Conservation (phyloP, 2,329 filamentous ascomycete genomes). For the Lachnum nothofagi region DNA sequence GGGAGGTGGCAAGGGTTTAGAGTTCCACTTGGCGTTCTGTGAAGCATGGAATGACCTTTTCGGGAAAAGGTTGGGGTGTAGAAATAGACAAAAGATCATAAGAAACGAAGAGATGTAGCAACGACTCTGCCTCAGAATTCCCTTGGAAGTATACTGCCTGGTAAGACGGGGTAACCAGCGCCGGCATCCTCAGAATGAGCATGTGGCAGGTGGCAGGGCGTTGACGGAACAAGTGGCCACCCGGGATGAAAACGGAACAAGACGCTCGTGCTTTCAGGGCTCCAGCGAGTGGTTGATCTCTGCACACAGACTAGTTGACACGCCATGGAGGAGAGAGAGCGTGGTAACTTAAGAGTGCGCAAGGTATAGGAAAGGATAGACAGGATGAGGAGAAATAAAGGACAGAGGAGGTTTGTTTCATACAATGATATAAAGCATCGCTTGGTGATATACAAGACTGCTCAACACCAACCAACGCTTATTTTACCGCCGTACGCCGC, state of each 20-base stretch:
- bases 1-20: conserved; percentile 15
- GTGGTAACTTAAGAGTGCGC: conserved; percentile 99
- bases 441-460: background rate
- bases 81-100: background rate
- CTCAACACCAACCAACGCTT: background rate
- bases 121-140: conserved; percentile 22
- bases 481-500: background rate
- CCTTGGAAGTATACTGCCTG: conserved; percentile 17
- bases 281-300: conserved; percentile 49
- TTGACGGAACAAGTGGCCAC: conserved; percentile 31
- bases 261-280: conserved; percentile 33
- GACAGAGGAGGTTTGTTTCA: background rate
- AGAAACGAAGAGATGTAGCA: conserved; percentile 24
- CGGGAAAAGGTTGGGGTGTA: too few relatives aligned
- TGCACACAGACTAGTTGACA: conserved; percentile 98
- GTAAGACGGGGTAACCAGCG: conserved; percentile 20
- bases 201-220: conserved; percentile 25
- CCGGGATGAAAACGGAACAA: conserved; percentile 32
- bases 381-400: background rate
- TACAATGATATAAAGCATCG: background rate
- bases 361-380: conserved; percentile 1
- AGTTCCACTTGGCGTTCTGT: conserved; percentile 23
- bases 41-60: conserved; percentile 4
- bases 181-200: conserved; percentile 22
- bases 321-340: conserved; percentile 65